Conservation (phyloP, 129 eudicot genomes). For the Arctium lappa region DNA sequence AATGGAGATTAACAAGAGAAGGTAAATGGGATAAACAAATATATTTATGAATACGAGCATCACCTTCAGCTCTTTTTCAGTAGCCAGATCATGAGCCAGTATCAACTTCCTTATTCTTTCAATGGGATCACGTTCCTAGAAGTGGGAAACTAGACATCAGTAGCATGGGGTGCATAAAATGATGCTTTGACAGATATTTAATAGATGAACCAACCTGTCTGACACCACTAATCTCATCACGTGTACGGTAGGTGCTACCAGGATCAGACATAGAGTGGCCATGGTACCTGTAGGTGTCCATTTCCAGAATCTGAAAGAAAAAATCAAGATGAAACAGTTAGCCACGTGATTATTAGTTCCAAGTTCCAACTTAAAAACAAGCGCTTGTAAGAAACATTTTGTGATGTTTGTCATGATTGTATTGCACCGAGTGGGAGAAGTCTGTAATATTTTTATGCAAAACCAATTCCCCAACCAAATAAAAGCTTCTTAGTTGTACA, state of each 20-base stretch:
- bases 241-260: constrained; percentile 97
- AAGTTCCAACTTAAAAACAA: not conserved
- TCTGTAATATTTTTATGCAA: not conserved
- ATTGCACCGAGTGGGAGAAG: not conserved
- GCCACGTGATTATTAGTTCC: not conserved
- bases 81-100: constrained; percentile 80
- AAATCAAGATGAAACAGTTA: not conserved
- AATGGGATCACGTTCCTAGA: constrained; percentile 96
- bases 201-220: constrained; percentile 62
- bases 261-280: constrained; percentile 99
- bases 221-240: constrained; percentile 89
- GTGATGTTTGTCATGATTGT: not conserved
- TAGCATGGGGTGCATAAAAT: not conserved
- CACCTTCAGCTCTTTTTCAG: constrained; percentile 90
- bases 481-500: not conserved
- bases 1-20: not conserved
- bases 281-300: constrained; percentile 98
- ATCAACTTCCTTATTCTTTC: constrained; percentile 85
- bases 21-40: not conserved
- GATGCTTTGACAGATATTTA: not conserved
- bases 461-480: not conserved
- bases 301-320: constrained; percentile 80
- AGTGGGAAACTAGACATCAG: not conserved
- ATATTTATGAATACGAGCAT: not conserved
- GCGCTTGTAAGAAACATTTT: not conserved